Evolutionary conservation across 176 grass and related monocot genomes (phyloP).

Genomic region (Paspalum vaginatum): DNA sequence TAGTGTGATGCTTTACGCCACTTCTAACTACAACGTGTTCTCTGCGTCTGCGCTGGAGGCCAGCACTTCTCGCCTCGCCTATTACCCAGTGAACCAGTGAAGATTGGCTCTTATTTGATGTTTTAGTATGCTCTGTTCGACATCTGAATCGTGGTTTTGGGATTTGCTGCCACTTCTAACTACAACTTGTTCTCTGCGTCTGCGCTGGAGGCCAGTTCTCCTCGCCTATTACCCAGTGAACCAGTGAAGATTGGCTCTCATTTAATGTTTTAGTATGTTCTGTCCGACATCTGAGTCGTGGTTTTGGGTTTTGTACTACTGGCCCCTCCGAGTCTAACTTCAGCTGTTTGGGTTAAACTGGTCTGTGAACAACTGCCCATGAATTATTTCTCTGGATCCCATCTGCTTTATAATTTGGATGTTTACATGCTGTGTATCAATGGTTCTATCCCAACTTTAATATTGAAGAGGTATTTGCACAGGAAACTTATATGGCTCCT

Average conservation of each 20-base stretch:
- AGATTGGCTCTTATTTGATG: conserved; percentile 2
- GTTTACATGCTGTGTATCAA: background rate
- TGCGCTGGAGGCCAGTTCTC: background rate
- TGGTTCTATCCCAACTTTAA: conserved; percentile 11
- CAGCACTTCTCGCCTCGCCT: background rate
- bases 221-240: background rate
- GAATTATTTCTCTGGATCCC: background rate
- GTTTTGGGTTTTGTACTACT: background rate
- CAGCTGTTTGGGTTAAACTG: conserved; percentile 5
- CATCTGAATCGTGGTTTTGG: background rate
- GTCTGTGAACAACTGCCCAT: background rate
- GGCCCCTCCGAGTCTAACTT: background rate
- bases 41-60: background rate
- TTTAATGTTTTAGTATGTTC: conserved; percentile 6
- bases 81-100: conserved; percentile 3
- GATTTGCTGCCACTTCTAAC: background rate
- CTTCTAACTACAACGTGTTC: background rate
- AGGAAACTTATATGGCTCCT: background rate
- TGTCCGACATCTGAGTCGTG: background rate
- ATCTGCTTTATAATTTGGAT: background rate
- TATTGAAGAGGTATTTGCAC: background rate
- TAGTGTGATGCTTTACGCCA: background rate
- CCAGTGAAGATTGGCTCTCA: conserved; percentile 6
- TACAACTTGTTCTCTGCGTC: background rate
- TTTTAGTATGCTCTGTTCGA: background rate